Evolutionary conservation across 2,329 filamentous ascomycete genomes (phyloP).

Genomic region (Thelonectria rubi): DNA sequence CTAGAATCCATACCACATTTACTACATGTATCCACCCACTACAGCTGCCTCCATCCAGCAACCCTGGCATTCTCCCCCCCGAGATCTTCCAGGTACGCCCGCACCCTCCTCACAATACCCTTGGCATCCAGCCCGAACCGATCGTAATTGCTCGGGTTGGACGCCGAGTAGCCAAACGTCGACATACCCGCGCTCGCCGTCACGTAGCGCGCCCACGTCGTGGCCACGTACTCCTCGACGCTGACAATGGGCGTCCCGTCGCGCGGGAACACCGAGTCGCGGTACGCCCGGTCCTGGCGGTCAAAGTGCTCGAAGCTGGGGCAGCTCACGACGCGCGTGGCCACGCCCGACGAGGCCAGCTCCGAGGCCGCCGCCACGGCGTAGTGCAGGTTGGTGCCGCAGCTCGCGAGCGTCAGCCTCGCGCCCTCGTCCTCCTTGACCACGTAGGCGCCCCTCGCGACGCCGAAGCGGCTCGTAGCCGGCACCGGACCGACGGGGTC

Average conservation of each 20-base stretch:
- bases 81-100: constrained; percentile 34
- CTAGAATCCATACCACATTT: no score
- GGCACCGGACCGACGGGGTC: constrained; percentile 45
- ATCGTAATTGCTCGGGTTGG: constrained; percentile 56
- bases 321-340: constrained; percentile 50
- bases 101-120: constrained; percentile 48
- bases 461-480: constrained; percentile 39
- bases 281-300: constrained; percentile 50
- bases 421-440: constrained; percentile 41
- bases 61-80: constrained; percentile 33
- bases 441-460: constrained; percentile 47
- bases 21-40: not conserved
- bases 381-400: constrained; percentile 45
- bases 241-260: constrained; percentile 49
- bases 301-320: constrained; percentile 53
- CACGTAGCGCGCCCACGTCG: constrained; percentile 59
- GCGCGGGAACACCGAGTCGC: constrained; percentile 24
- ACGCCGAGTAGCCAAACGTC: constrained; percentile 57
- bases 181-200: constrained; percentile 53
- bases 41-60: constrained; percentile 36
- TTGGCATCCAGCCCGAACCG: constrained; percentile 56
- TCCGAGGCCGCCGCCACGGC: constrained; percentile 50
- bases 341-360: constrained; percentile 48
- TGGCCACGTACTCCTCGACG: constrained; percentile 58
- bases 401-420: constrained; percentile 42